Percentiles rank a stretch among this genome's conserved stretches.
Evolutionary conservation across 768 basidiomycete species (phyloP).

Genomic region (Russula lepida): DNA sequence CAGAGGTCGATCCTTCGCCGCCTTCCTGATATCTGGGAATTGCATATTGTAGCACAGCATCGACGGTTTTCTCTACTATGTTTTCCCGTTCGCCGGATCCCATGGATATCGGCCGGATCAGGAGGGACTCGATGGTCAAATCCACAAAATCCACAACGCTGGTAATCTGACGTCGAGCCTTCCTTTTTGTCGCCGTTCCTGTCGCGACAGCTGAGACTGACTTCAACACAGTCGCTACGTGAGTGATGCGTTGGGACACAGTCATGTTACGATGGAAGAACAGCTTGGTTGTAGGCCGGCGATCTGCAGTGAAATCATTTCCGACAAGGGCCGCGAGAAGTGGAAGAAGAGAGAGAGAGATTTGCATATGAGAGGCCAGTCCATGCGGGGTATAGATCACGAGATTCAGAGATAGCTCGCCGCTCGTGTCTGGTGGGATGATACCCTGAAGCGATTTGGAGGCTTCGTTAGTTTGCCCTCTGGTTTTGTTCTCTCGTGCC

Average conservation of each 20-base stretch:
- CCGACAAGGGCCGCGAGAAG: constrained; percentile 72
- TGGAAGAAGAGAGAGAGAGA: constrained; percentile 66
- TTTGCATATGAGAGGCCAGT: constrained; percentile 55
- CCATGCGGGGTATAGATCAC: constrained; percentile 51
- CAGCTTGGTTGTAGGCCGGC: constrained; percentile 37
- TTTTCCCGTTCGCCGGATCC: constrained; percentile 55
- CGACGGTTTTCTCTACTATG: constrained; percentile 61
- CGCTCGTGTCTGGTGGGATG: constrained; percentile 41
- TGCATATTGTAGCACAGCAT: constrained; percentile 70
- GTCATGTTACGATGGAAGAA: constrained; percentile 62
- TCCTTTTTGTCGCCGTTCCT: constrained; percentile 30
- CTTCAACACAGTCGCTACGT: constrained; percentile 49
- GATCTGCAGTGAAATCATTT: constrained; percentile 61
- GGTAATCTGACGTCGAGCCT: constrained; percentile 47
- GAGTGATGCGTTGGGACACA: constrained; percentile 55
- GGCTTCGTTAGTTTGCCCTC: constrained; percentile 31
- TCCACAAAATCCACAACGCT: constrained; percentile 76
- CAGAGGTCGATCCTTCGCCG: constrained; percentile 34
- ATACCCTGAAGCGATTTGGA: constrained; percentile 27
- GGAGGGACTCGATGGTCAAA: constrained; percentile 50
- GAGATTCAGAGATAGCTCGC: constrained; percentile 43
- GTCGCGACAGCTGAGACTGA: constrained; percentile 43
- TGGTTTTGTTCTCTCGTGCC: constrained; percentile 45
- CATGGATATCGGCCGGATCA: constrained; percentile 43
- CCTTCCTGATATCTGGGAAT: constrained; percentile 51